Evolutionary conservation across 2,329 filamentous ascomycete species (phyloP), one percentile per base, ranked within the genome.

Genomic region (Metarhizium anisopliae): DNA sequence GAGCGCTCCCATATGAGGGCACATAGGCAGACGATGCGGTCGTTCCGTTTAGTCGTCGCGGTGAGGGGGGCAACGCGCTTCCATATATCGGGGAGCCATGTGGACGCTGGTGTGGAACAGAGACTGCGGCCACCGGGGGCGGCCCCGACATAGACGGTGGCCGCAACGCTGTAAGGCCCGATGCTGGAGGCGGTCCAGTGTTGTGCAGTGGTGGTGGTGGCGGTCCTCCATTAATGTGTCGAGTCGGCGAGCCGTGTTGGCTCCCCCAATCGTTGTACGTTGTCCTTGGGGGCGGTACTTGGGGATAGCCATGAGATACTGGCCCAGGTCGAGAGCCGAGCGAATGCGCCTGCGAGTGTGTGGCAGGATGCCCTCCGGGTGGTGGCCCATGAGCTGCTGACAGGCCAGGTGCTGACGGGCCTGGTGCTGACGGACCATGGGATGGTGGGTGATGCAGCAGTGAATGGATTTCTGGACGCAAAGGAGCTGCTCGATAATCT

Each of bases 161-260:
- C 8, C 79, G 75, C 16, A 82, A 72, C 25, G 76, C 68, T 14
- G 76, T 71, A 18, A 78, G 66, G 40, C 69, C 64, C n/a, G 65
- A 62, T 29, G 69, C 59, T 2, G 66, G 59, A 14, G 59, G 56
- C 5, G 67, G 64, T 10, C 63, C 62, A 10, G 56, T 61, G 52
- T 63, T 62, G 43, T 68, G 68, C 51, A 71, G 62, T n/a, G 65
- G 58, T 14, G 70, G 69, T 14, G 71, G 69, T 14, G 71, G 69
- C 38, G 66, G 67, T 13, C 66, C 78, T 40, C 79, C 77, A 62
- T 82, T 84, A 50, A 81, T 63, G 47, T 80, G 75, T 54, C 76
- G 74, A 32, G 74, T 66, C 40, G 74, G 69, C 3, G 79, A 73
- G 42, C 74, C 73, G 58, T 79, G 76, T 53, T 77, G 77, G 38